Base-by-base conservation (phyloP, 805 yeast species). In the Suhomyces tanzawaensis region DNA sequence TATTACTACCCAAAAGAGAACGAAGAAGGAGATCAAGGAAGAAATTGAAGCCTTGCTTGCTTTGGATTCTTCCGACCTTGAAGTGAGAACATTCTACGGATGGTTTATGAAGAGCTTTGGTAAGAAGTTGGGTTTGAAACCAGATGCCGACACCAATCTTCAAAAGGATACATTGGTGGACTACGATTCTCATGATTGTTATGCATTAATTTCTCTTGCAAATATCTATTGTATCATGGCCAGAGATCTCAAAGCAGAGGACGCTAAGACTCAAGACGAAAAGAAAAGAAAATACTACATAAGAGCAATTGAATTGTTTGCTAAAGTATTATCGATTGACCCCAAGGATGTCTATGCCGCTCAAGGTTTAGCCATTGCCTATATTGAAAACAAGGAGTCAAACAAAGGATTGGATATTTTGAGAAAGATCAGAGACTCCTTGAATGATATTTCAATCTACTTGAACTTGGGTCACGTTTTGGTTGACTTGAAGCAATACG, bases 291-390 rank as follows among this genome's bases (percentile, higher is more conserved):
- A 82, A 47, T 83, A 88, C 39, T 91, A 84, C 57, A 70, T 82
- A 31, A 79, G 95, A 60, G 96, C 96, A n/a, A 84, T 90, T 11
- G 97, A 91, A 62, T 70, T 93, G 42, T 91, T 80, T 59, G 85
- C 88, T 53, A 93, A 93, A 63, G 96, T 88, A 1, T 66, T 93
- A 37, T 81, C 85, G 35, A 64, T 89, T 19, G 98, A 93, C 64
- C 79, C 90, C 2, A 71, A 75, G 48, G 87, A 91, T 57, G 91
- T 90, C 1, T 93, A 82, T 66, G 99, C 99, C 4, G 98, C 99
- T 1, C 99, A 93, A 62, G 99, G 99, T 39, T 73, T 93, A 45
- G 98, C 97, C 1, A 88, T 93, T 39, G 79, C 89, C 4, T 85
- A 88, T 59, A 95, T 95, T 8, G 97, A 91, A 53, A 82, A 81